A percentile compares a stretch with the other conserved stretches of the same genome.
These are phyloP conservation scores for Cystobasidium onofrii DNA, from an alignment of 768 basidiomycete species.

Conservation along the genomic window DNA sequence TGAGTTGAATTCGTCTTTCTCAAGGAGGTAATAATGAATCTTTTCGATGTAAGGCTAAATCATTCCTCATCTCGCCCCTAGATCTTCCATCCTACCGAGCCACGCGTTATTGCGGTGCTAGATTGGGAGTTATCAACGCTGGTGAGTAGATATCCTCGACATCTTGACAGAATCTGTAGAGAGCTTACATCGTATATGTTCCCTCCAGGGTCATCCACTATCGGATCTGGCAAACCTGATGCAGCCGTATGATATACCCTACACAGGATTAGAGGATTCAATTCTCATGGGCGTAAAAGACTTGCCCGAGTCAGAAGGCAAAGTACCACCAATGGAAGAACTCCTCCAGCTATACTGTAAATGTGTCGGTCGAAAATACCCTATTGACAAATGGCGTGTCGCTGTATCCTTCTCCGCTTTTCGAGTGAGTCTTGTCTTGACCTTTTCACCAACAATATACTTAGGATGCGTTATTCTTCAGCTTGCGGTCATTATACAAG, in stretches of 20 bases:
- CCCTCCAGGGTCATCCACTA: constrained; percentile 48
- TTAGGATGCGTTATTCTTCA: too few species aligned
- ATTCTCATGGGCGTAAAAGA: constrained; percentile 12
- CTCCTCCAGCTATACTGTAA: constrained; percentile 37
- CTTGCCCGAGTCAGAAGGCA: constrained; percentile 16
- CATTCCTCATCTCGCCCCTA: constrained; percentile 10
- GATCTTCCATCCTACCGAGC: constrained; percentile 80
- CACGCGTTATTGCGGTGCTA: constrained; percentile 83
- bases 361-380: constrained; percentile 23
- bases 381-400: constrained; percentile 33
- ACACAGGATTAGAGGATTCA: constrained; percentile 25
- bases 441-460: too few species aligned
- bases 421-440: constrained; percentile 38
- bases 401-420: constrained; percentile 39
- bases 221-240: constrained; percentile 87
- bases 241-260: constrained; percentile 59
- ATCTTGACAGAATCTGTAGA: neutral
- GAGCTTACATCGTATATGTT: constrained; percentile 40
- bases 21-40: too few species aligned
- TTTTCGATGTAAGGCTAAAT: too few species aligned
- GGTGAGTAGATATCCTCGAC: constrained; percentile 54
- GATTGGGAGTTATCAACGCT: constrained; percentile 98
- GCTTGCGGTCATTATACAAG: constrained; percentile 42
- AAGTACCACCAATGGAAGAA: constrained; percentile 35
- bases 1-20: constrained; percentile 45